Percentiles rank a stretch among this genome's conserved stretches.
phyloP scores from a whole-genome alignment of 495 filamentous ascomycete genomes.

The Tuber magnatum region DNA sequence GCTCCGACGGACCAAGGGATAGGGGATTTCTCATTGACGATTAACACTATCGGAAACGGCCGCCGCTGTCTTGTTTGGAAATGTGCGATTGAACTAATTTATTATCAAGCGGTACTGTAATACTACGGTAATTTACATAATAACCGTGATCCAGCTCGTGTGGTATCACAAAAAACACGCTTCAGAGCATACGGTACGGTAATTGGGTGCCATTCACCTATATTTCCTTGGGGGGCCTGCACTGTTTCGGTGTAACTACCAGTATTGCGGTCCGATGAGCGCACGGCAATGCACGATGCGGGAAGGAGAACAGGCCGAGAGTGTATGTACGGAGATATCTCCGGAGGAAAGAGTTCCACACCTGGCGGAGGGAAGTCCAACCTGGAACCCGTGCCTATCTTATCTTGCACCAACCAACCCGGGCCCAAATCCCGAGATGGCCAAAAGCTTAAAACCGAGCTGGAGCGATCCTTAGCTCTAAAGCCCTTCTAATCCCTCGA shows the following conservation, averaged over 20 bases:
- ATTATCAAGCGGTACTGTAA: neutral
- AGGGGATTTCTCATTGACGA: too few relatives aligned
- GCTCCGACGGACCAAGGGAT: too few relatives aligned
- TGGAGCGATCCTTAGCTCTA: neutral
- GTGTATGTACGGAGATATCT: neutral
- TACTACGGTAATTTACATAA: neutral
- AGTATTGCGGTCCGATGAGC: neutral
- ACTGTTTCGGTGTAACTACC: neutral
- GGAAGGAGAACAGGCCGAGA: neutral
- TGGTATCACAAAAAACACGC: neutral
- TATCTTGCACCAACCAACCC: neutral
- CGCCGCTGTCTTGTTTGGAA: neutral
- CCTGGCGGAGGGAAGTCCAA: constrained; percentile 5
- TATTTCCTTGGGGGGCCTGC: neutral
- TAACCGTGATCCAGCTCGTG: neutral
- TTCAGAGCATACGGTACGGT: neutral
- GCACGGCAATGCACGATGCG: neutral
- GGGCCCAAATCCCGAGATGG: neutral
- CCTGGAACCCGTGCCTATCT: neutral
- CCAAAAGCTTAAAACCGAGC: constrained; percentile 2
- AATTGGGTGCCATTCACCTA: neutral
- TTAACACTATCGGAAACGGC: too few relatives aligned
- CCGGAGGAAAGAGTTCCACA: neutral
- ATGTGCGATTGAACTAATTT: neutral
- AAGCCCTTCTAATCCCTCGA: neutral